These are phyloP conservation scores for Cryoendolithus antarcticus DNA, from an alignment of 2,329 filamentous ascomycete species.

Conservation along the genomic window DNA sequence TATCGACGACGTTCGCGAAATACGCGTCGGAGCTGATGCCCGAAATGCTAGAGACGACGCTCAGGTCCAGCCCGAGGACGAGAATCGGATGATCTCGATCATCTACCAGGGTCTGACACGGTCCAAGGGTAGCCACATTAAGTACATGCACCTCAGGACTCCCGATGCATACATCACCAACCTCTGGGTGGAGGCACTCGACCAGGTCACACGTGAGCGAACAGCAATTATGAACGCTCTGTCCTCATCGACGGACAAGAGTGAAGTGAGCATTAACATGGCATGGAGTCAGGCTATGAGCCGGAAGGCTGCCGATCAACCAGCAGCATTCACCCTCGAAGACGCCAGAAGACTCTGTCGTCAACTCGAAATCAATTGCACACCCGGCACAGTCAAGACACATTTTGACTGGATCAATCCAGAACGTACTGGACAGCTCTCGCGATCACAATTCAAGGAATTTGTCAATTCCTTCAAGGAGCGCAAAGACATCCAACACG, in stretches of 20 bases:
- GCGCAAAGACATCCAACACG: conserved; percentile 63
- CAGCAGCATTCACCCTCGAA: conserved; percentile 62
- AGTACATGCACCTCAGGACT: conserved; percentile 79
- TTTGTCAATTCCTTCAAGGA: conserved; percentile 78
- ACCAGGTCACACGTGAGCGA: conserved; percentile 72
- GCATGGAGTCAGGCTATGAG: conserved; percentile 72
- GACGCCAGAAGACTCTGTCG: conserved; percentile 77
- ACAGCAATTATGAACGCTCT: conserved; percentile 84
- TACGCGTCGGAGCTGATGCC: conserved; percentile 70
- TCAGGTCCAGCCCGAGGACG: conserved; percentile 52
- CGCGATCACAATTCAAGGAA: conserved; percentile 68
- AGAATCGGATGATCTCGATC: conserved; percentile 76
- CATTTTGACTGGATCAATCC: conserved; percentile 65
- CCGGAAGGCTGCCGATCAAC: conserved; percentile 47
- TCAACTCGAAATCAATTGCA: conserved; percentile 83
- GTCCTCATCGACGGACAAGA: conserved; percentile 62
- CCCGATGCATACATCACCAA: conserved; percentile 58
- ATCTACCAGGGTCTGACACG: conserved; percentile 70
- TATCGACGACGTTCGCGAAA: conserved; percentile 89
- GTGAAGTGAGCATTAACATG: conserved; percentile 55
- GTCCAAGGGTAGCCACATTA: conserved; percentile 56
- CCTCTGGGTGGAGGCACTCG: conserved; percentile 73
- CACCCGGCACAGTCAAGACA: conserved; percentile 56
- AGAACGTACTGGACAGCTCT: conserved; percentile 52
- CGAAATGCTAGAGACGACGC: conserved; percentile 83